A percentile compares a stretch with the other conserved stretches of the same genome.
phyloP scores from a whole-genome alignment of 2,329 filamentous ascomycete genomes.

The Ophiostoma australiae region DNA sequence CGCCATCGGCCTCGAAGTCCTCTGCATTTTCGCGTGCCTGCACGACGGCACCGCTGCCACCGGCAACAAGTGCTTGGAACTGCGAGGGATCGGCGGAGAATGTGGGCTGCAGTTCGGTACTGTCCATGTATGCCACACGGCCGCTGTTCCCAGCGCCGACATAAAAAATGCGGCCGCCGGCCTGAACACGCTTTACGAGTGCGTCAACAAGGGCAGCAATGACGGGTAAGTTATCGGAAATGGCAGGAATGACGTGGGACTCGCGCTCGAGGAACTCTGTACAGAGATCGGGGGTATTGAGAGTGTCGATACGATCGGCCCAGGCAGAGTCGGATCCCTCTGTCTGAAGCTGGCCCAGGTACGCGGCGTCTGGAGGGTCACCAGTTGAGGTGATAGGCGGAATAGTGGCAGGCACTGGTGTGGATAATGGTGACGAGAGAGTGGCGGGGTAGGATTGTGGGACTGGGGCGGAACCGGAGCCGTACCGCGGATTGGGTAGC shows the following conservation, averaged over 20 bases:
- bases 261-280: slow-evolving; percentile 35
- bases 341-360: slow-evolving; percentile 19
- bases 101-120: slow-evolving; percentile 40
- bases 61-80: slow-evolving; percentile 40
- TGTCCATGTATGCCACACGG: slow-evolving; percentile 37
- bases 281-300: slow-evolving; percentile 20
- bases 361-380: slow-evolving; percentile 10
- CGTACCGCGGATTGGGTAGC: background rate
- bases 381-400: background rate
- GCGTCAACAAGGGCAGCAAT: slow-evolving; percentile 36
- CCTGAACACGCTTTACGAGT: slow-evolving; percentile 32
- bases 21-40: slow-evolving; percentile 36
- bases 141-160: slow-evolving; percentile 43
- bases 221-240: slow-evolving; percentile 32
- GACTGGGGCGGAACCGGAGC: background rate
- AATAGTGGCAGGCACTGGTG: background rate
- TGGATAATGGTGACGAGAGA: background rate
- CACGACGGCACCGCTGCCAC: slow-evolving; percentile 39
- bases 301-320: slow-evolving; percentile 21
- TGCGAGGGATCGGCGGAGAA: slow-evolving; percentile 38
- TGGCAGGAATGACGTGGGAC: slow-evolving; percentile 32
- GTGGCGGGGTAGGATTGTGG: background rate
- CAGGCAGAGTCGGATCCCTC: slow-evolving; percentile 17
- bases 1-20: slow-evolving; percentile 19
- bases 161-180: slow-evolving; percentile 37